phyloP scores from a whole-genome alignment of 2,329 filamentous ascomycete genomes.

The Harringtonia lauricola region DNA sequence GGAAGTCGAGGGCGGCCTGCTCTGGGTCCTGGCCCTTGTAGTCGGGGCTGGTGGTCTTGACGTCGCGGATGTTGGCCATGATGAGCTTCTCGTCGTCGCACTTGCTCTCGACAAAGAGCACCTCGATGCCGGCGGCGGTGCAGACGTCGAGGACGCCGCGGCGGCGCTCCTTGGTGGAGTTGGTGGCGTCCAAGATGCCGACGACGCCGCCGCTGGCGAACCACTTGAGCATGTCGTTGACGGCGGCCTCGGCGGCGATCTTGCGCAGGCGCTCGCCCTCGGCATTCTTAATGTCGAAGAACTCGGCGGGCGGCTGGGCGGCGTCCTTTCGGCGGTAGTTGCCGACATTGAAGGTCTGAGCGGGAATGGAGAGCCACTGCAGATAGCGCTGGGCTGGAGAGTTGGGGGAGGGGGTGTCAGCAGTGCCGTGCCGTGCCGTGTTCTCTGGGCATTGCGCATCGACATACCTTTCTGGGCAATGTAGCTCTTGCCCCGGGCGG shows the following conservation, averaged over 20 bases:
- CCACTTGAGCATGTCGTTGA: conserved; percentile 91
- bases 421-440: no score
- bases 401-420: no score
- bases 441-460: no score
- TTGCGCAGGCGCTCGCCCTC: conserved; percentile 84
- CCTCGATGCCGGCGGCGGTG: conserved; percentile 66
- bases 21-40: conserved; percentile 93
- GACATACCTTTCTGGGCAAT: conserved; percentile 88
- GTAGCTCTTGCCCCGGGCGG: conserved; percentile 90
- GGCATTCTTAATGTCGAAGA: conserved; percentile 84
- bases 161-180: conserved; percentile 81
- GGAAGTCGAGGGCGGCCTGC: conserved; percentile 79
- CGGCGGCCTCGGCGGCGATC: conserved; percentile 82
- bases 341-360: conserved; percentile 94
- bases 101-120: conserved; percentile 92
- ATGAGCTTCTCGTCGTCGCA: conserved; percentile 94
- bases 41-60: conserved; percentile 93
- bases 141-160: conserved; percentile 85
- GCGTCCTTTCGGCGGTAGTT: conserved; percentile 85
- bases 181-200: conserved; percentile 91
- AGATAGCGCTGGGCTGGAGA: conserved; percentile 76
- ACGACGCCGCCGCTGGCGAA: conserved; percentile 81
- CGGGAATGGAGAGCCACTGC: conserved; percentile 88
- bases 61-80: conserved; percentile 95
- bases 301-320: conserved; percentile 82